Base-by-base conservation (phyloP, 2,329 filamentous ascomycete genomes). In the Cytospora leucostoma region DNA sequence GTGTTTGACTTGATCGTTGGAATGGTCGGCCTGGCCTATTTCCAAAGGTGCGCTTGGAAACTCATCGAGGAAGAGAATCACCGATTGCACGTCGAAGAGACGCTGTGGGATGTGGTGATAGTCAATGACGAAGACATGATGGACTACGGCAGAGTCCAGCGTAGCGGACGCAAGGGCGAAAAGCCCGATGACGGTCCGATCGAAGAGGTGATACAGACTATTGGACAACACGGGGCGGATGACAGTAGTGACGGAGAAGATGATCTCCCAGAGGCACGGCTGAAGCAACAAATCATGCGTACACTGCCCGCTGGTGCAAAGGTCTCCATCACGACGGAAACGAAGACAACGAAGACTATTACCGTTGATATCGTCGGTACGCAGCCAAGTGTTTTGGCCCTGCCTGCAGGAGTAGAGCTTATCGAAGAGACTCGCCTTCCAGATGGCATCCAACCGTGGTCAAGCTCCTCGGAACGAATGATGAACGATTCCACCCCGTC, bases 61-160 rank as follows among this genome's bases (percentile, higher is more conserved):
- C 75, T 80, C 37, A 77, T 81, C 7, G 80, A 83, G 21, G 79
- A 82, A 55, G 83, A 87, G 67, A 74, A 72, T 7, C 75, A 77
- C 32, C 76, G 78, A 1, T 74, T 80, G 8, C 76, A 76, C 12
- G 77, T 78, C 19, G 84, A 88, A 62, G 84, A 88, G 65, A 74
- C 85, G 2, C 77, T 90, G 10, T 89, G 87, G 87, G 87, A 90
- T 69, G 82, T 89, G 3, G 85, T 89, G 8, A 83, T 89, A 0
- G 75, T 88, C 17, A 81, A 84, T 64, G 79, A 86, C 68, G 84
- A 84, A 10, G 78, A 81, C 53, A 80, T 83, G 40, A 81, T 88
- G 35, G 85, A 88, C 1, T 74, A 75, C 54, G 73, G 72, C 3
- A 67, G 70, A 5, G 71, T 75, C 63, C 64, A 67, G 4, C 70